Evolutionary conservation across 225 moss, liverwort and hornwort genomes (phyloP).

Genomic region (Takakia lepidozioides): DNA sequence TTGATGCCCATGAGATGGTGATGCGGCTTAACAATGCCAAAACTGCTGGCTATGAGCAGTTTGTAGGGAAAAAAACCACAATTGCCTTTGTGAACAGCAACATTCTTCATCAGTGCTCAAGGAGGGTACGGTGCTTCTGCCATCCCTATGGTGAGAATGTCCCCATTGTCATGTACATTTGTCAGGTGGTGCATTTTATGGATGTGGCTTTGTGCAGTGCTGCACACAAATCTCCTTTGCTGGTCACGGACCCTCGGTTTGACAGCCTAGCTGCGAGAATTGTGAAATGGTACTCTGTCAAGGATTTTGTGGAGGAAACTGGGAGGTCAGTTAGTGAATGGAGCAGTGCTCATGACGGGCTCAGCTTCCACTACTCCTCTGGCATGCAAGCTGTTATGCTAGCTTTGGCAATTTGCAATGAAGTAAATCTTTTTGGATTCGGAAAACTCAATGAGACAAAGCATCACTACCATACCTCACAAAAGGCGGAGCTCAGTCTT

Average conservation of each 20-base stretch:
- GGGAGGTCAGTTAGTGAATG: constrained; percentile 25
- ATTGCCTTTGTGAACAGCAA: constrained; percentile 63
- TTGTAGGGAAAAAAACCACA: constrained; percentile 52
- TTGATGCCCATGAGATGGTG: constrained; percentile 59
- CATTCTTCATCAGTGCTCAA: constrained; percentile 42
- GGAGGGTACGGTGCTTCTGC: constrained; percentile 50
- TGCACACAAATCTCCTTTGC: constrained; percentile 25
- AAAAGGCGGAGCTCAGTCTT: constrained; percentile 44
- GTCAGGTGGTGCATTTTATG: constrained; percentile 60
- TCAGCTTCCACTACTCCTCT: constrained; percentile 68
- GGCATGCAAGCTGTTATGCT: constrained; percentile 64
- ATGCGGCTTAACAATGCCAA: constrained; percentile 63
- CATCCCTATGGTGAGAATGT: constrained; percentile 33
- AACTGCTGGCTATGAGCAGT: constrained; percentile 27
- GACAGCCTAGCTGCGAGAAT: constrained; percentile 42
- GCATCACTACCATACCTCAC: constrained; percentile 67
- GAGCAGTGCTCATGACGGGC: constrained; percentile 14
- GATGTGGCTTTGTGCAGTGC: constrained; percentile 41
- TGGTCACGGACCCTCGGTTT: constrained; percentile 58
- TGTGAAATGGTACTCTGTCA: constrained; percentile 63
- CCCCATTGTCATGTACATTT: constrained; percentile 40
- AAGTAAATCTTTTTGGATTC: constrained; percentile 55
- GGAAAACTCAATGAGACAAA: constrained; percentile 35
- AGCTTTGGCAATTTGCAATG: constrained; percentile 55
- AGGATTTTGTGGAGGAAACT: constrained; percentile 29